These are phyloP conservation scores for Globisporangium abappressorium DNA, from an alignment of 352 stramenopile species.

Conservation along the genomic window DNA sequence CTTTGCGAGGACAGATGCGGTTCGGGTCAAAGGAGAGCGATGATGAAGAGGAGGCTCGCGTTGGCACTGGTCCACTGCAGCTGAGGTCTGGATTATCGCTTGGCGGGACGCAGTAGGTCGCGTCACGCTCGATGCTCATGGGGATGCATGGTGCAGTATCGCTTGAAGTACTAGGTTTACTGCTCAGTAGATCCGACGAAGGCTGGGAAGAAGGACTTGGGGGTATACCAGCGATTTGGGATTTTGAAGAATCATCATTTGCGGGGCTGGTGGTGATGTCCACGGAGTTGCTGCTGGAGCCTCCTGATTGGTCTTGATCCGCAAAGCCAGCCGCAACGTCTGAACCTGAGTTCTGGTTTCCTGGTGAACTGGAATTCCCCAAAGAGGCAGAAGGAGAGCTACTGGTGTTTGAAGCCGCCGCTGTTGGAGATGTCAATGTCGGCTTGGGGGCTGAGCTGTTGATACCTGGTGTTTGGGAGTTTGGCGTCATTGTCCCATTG, in stretches of 20 bases:
- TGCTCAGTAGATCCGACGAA: not conserved
- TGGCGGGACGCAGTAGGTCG: not conserved
- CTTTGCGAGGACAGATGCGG: constrained; percentile 7
- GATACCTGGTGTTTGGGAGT: no score
- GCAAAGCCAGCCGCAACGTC: not conserved
- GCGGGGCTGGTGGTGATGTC: not conserved
- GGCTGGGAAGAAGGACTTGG: not conserved
- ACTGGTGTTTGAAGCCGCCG: not conserved
- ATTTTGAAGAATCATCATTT: not conserved
- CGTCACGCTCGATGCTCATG: constrained; percentile 1
- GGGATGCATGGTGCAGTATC: not conserved
- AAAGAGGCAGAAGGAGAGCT: not conserved
- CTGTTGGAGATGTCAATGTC: not conserved
- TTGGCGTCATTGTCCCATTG: not conserved
- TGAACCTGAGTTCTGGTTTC: not conserved
- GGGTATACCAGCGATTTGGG: not conserved
- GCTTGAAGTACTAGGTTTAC: not conserved
- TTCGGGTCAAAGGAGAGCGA: not conserved
- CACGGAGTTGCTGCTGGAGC: not conserved
- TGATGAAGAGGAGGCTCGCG: not conserved
- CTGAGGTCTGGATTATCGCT: not conserved
- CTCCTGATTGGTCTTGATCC: not conserved
- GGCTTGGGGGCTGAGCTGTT: not conserved
- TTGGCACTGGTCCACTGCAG: constrained; percentile 4
- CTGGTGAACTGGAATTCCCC: not conserved